Conservation (phyloP, 345 rosid species). For the Camelina hispida region DNA sequence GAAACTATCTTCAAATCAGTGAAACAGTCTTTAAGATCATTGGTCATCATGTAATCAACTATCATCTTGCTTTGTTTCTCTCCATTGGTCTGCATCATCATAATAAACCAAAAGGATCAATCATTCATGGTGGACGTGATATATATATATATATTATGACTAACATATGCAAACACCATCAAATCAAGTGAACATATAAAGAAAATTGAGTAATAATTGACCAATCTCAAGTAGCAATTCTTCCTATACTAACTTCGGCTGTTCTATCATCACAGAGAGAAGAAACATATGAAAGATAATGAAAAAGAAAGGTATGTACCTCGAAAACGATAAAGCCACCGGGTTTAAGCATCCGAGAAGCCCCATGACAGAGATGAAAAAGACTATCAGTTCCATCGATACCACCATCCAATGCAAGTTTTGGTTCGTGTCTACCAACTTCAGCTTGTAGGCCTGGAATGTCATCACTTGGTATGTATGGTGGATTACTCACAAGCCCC, state of each 20-base stretch:
- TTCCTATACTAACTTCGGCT: background rate
- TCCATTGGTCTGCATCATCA: constrained; percentile 74
- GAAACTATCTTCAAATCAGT: constrained; percentile 55
- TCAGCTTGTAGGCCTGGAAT: constrained; percentile 80
- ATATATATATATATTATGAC: too few species aligned
- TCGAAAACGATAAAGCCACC: constrained; percentile 91
- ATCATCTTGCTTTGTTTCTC: constrained; percentile 77
- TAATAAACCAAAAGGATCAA: constrained; percentile 23
- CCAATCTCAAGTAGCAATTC: background rate
- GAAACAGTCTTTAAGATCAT: constrained; percentile 49
- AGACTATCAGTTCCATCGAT: constrained; percentile 69
- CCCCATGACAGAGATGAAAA: constrained; percentile 67
- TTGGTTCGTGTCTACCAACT: constrained; percentile 90
- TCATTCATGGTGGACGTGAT: constrained; percentile 13
- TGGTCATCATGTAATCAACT: constrained; percentile 56
- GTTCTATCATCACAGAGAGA: background rate
- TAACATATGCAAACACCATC: constrained; percentile 1
- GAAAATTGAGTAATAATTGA: background rate
- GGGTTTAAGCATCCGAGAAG: constrained; percentile 68
- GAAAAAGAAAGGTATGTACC: constrained; percentile 43
- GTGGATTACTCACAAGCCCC: constrained; percentile 89
- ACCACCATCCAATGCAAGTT: constrained; percentile 91
- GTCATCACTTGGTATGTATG: constrained; percentile 78
- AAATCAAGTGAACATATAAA: background rate
- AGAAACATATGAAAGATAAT: background rate